Conservation (phyloP, 768 basidiomycete species). For the Termitomyces bulborhizus region DNA sequence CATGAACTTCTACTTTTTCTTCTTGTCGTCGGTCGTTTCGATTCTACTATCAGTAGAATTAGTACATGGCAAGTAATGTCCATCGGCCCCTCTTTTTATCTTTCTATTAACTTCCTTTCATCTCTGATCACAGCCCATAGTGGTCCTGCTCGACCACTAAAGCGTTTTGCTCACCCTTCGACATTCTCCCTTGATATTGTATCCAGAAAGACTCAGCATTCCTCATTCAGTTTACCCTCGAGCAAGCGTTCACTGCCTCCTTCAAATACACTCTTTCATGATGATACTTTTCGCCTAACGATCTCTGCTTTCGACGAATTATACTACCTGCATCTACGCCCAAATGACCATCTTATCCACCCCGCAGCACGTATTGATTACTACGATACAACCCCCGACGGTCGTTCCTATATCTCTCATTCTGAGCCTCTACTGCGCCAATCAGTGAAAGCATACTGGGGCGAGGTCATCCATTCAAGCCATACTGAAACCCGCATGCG, state of each 20-base stretch:
- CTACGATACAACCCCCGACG: conserved; percentile 46
- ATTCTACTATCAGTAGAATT: conserved; percentile 23
- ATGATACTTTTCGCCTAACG: conserved; percentile 67
- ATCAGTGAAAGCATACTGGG: conserved; percentile 63
- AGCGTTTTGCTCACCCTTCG: conserved; percentile 42
- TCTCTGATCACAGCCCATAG: conserved; percentile 35
- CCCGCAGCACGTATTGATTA: conserved; percentile 70
- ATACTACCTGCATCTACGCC: conserved; percentile 69
- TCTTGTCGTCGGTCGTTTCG: conserved; percentile 41
- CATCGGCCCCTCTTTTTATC: not conserved
- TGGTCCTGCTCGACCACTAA: conserved; percentile 39
- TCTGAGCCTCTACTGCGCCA: conserved; percentile 60
- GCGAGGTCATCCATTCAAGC: conserved; percentile 63
- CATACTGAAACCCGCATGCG: conserved; percentile 49
- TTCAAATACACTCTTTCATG: conserved; percentile 50
- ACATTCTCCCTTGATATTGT: conserved; percentile 52
- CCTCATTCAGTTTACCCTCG: conserved; percentile 16
- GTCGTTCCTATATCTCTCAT: conserved; percentile 41
- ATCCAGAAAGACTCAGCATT: conserved; percentile 32
- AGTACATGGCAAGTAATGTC: conserved; percentile 22
- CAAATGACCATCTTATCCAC: conserved; percentile 75
- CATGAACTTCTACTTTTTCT: conserved; percentile 27
- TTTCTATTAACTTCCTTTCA: conserved; percentile 4
- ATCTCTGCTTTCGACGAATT: conserved; percentile 60
- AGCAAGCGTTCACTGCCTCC: conserved; percentile 29